phyloP scores from a whole-genome alignment of 2,329 filamentous ascomycete genomes.

The Scleromitrula shiraiana region DNA sequence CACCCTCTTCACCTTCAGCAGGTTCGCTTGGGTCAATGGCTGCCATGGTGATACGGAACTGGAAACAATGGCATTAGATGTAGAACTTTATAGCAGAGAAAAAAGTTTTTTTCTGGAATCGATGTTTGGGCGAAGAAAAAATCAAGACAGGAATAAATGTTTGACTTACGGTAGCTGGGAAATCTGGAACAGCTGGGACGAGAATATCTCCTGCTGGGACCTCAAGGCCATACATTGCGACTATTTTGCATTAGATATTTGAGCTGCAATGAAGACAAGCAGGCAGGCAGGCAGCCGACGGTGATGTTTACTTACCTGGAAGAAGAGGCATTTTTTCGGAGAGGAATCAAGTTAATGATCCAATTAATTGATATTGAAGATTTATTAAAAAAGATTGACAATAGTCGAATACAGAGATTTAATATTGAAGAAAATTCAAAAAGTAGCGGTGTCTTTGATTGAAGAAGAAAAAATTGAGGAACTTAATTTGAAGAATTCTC shows the following conservation, averaged over 20 bases:
- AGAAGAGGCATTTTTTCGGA: constrained; percentile 48
- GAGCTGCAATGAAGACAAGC: background rate
- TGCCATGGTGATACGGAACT: constrained; percentile 99
- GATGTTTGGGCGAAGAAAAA: background rate
- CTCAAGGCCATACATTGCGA: constrained; percentile 86
- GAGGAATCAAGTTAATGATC: constrained; percentile 9
- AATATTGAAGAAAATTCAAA: too few relatives aligned
- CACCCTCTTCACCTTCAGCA: constrained; percentile 53
- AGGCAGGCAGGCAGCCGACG: background rate
- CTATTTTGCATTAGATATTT: constrained; percentile 35
- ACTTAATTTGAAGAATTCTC: too few relatives aligned
- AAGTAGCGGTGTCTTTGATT: too few relatives aligned
- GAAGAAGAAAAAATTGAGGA: too few relatives aligned
- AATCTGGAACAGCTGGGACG: constrained; percentile 69
- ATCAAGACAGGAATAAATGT: too few relatives aligned
- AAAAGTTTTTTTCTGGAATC: background rate
- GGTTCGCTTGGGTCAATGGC: constrained; percentile 85
- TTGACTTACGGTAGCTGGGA: constrained; percentile 77
- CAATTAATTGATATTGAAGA: constrained; percentile 8
- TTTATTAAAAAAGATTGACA: background rate
- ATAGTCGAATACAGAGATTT: too few relatives aligned
- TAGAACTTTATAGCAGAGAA: background rate
- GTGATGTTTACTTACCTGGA: constrained; percentile 36
- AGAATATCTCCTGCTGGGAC: constrained; percentile 79
- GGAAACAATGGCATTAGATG: constrained; percentile 15